These are phyloP conservation scores for Cyberlindnera mrakii DNA, from an alignment of 805 yeast genomes.

Conservation along the genomic window DNA sequence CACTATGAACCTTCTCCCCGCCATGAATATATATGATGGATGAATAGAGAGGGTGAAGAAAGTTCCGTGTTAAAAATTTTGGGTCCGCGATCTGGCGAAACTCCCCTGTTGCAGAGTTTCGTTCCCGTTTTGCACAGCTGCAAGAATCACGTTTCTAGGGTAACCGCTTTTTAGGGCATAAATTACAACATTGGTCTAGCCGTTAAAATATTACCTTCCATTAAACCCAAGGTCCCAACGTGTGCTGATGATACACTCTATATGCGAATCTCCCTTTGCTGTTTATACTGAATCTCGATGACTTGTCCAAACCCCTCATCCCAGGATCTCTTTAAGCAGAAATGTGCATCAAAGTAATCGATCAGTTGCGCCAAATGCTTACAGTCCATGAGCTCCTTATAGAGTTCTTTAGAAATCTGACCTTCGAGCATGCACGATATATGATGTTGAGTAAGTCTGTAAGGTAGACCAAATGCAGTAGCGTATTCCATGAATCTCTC, in stretches of 20 bases:
- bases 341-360: constrained; percentile 76
- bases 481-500: constrained; percentile 79
- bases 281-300: constrained; percentile 38
- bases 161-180: not conserved
- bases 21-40: no score
- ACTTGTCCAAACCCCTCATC: constrained; percentile 65
- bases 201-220: not conserved
- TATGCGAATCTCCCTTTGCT: constrained; percentile 23
- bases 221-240: not conserved
- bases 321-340: constrained; percentile 57
- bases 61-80: no score
- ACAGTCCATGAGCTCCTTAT: constrained; percentile 60
- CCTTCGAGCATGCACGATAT: constrained; percentile 77
- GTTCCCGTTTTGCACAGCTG: no score
- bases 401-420: constrained; percentile 37
- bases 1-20: no score
- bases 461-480: constrained; percentile 79
- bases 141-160: not conserved
- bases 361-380: constrained; percentile 55
- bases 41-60: no score
- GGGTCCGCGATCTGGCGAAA: no score
- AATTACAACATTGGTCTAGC: not conserved
- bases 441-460: constrained; percentile 81
- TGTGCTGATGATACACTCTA: constrained; percentile 6
- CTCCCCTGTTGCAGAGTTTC: no score